Evolutionary conservation across 441 rosid genomes (phyloP).

Genomic region (Bocquillonia castaneifolia): DNA sequence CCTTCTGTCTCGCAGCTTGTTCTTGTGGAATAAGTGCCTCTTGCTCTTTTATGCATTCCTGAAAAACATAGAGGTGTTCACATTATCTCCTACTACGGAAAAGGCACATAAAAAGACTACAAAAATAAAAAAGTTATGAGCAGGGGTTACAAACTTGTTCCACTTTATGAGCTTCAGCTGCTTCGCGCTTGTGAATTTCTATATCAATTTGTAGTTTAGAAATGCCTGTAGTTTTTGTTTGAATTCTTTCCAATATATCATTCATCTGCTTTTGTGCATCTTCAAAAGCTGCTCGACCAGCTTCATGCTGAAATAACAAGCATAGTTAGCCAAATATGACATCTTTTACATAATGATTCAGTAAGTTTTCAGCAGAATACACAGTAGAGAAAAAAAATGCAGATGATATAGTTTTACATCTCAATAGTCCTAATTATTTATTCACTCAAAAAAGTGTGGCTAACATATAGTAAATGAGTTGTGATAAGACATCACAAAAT

Average conservation of each 20-base stretch:
- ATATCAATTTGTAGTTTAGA: constrained; percentile 47
- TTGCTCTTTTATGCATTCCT: constrained; percentile 83
- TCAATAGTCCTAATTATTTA: too few relatives aligned
- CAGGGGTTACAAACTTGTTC: constrained; percentile 57
- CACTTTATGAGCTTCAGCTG: constrained; percentile 57
- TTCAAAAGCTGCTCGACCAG: constrained; percentile 64
- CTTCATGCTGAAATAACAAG: constrained; percentile 64
- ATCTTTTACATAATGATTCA: not conserved
- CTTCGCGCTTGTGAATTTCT: constrained; percentile 57
- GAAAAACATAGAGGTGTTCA: constrained; percentile 28
- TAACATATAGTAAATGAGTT: not conserved
- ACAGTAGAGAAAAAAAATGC: not conserved
- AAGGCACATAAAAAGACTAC: constrained; percentile 7
- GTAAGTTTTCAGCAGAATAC: not conserved
- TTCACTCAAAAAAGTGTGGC: too few relatives aligned
- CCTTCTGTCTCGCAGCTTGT: constrained; percentile 86
- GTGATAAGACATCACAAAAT: not conserved
- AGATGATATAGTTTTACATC: not conserved
- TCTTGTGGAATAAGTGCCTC: constrained; percentile 75
- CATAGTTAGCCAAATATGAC: constrained; percentile 20
- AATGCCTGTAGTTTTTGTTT: constrained; percentile 40
- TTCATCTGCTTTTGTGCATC: constrained; percentile 75
- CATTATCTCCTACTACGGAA: constrained; percentile 16
- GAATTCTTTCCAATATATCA: constrained; percentile 43
- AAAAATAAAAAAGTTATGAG: constrained; percentile 16